Base-by-base conservation (phyloP, 306 rosid genomes). In the Ormosia semicastrata region DNA sequence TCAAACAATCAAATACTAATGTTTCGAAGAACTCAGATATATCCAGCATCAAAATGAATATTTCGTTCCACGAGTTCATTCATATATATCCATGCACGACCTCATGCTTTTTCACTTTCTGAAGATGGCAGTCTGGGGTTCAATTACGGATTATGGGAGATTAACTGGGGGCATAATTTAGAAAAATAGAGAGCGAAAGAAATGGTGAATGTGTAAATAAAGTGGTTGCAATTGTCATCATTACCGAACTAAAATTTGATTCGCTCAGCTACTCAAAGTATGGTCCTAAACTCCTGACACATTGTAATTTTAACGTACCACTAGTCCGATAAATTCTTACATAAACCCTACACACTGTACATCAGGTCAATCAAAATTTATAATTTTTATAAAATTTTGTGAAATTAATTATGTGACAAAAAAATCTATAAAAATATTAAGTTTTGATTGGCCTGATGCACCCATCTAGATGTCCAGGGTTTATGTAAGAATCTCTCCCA, bases 221-320 rank as follows among this genome's bases (percentile, higher is more conserved):
- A 65, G 50, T 49, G 66, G 56, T 74, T 59, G 67, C 37, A 13
- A 60, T 39, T 78, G 59, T 54, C 77, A 71, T 71, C 37, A 72
- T 71, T 50, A 56, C 57, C 44, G 49, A 44, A 78, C 80, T 47
- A 54, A 43, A 32, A 49, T 14, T 56, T 77, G 33, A 75, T 67
- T 56, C 37, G 37, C 58, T 63, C 73, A 40, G 13, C 44, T 59
- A 33, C 63, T 49, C 66, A 7, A 18, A 17, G 34, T 37, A 53
- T 47, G 72, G 71, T 71, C 64, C 71, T 43, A 37, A 60, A 72
- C 49, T 34, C 29, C 37, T 79, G 43, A 43, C 66, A 29, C 37
- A 33, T 79, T 33, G 58, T 29, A 79, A 33, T 24, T 24, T 49
- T 64, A 17, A 33, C 39, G 7, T 67, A 44, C 14, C 41, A 17